Evolutionary conservation across 31 red algal genomes (phyloP).

Genomic region (Porphyra umbilicalis): DNA sequence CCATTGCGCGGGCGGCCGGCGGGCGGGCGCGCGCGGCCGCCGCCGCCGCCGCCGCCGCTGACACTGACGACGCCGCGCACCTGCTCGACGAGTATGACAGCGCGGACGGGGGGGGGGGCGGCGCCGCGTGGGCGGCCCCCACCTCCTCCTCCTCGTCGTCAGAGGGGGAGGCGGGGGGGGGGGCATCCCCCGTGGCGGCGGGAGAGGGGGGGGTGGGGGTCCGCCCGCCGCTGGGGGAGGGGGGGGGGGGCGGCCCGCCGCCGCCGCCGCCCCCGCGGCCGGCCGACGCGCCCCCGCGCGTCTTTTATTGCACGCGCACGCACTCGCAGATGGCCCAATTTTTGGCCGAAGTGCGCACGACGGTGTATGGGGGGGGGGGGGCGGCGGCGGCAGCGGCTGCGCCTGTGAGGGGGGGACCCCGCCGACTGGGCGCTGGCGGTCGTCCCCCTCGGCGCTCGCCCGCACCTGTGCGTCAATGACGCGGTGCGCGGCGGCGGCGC

Average conservation of each 20-base stretch:
- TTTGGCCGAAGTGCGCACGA: constrained; percentile 45
- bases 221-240: neutral
- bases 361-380: constrained; percentile 9
- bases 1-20: neutral
- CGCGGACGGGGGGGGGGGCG: neutral
- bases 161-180: neutral
- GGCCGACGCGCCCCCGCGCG: constrained; percentile 9
- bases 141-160: neutral
- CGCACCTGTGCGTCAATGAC: constrained; percentile 74
- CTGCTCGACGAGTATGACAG: neutral
- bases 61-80: neutral
- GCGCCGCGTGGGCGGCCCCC: neutral
- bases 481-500: constrained; percentile 20
- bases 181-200: no score
- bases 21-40: neutral
- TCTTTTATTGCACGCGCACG: constrained; percentile 73
- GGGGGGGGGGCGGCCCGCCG: neutral
- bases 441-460: constrained; percentile 60
- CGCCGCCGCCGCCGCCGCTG: neutral
- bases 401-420: neutral
- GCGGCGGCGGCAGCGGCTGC: neutral
- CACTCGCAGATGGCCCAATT: constrained; percentile 87
- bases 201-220: no score
- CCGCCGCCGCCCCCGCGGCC: neutral
- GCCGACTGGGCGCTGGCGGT: constrained; percentile 27